Evolutionary conservation across 768 basidiomycete species (phyloP), one percentile per base, ranked within the genome.

Genomic region (Rickenella mellea): DNA sequence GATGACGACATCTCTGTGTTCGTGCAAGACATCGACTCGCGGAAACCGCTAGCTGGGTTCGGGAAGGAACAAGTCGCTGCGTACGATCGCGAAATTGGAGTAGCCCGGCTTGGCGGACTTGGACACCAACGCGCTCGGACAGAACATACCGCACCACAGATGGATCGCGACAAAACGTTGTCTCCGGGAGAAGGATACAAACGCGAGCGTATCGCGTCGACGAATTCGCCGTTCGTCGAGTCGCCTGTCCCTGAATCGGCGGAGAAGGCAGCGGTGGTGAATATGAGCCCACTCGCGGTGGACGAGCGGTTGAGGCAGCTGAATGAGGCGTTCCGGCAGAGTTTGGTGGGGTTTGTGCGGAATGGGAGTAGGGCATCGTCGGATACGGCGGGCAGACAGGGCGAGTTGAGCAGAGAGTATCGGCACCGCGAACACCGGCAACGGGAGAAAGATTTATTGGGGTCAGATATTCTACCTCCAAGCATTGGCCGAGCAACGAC

Each of bases 1-100:
- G 81, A 87, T 50, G 83, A 85, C 49, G 85, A 86, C 39, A 76
- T 88, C 22, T 84, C 83, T 4, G 65, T 71, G 10, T 88, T 87
- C 51, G 80, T 88, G 30, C 78, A 81, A 52, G 80, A 86, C 36
- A 84, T 85, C 39, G 84, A 84, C 50, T 63, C 73, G 20, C 69
- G 81, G 20, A 79, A 77, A 52, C 83, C 84, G 3, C 63, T 88
- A 6, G 27, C 29, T 2, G 36, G 39, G n/a, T 33, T 19, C 20
- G 2, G n/a, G 27, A 25, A 22, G 37, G 30, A 49, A 40, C 48
- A 51, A 38, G 48, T 39, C 25, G 42, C 40, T 5, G 50, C 41
- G 24, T 47, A 45, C 6, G 36, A 48, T 17, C 51, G 43, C 14
- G 52, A 46, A n/a, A 43, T 44, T 21, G 25, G 19, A 6, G 31